Evolutionary conservation across 441 rosid species (phyloP).

Genomic region (Adansonia grandidieri): DNA sequence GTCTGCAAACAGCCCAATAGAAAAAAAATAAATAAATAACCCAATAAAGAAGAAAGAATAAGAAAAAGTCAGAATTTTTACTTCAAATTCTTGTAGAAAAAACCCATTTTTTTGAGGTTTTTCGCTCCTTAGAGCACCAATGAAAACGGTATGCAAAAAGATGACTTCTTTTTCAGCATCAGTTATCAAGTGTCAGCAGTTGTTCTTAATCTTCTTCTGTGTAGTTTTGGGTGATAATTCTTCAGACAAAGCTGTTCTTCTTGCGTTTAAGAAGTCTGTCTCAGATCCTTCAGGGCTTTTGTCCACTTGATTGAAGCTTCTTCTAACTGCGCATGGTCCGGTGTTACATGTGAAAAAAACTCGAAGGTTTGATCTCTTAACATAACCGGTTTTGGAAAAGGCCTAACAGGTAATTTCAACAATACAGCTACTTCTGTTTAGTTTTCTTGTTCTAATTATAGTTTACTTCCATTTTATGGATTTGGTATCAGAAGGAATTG

Average conservation of each 20-base stretch:
- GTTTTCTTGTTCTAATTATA: conserved; percentile 47
- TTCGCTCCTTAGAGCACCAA: too few species aligned
- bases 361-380: conserved; percentile 69
- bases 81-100: too few species aligned
- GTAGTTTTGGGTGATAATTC: conserved; percentile 35
- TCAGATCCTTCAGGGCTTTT: conserved; percentile 71
- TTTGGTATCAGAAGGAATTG: conserved; percentile 61
- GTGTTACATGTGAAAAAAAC: conserved; percentile 61
- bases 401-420: conserved; percentile 39
- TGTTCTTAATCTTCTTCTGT: too few species aligned
- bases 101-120: too few species aligned
- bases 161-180: too few species aligned
- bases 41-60: too few species aligned
- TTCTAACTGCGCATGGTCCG: conserved; percentile 64
- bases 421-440: conserved; percentile 18
- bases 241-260: conserved; percentile 64
- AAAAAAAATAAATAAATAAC: too few species aligned
- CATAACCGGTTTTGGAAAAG: conserved; percentile 46
- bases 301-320: conserved; percentile 56
- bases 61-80: too few species aligned
- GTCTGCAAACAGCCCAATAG: too few species aligned
- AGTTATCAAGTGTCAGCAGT: too few species aligned
- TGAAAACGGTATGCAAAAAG: too few species aligned
- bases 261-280: conserved; percentile 67
- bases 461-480: conserved; percentile 49